Conservation (phyloP, 2,329 filamentous ascomycete genomes). For the Arthrinium phaeospermum region DNA sequence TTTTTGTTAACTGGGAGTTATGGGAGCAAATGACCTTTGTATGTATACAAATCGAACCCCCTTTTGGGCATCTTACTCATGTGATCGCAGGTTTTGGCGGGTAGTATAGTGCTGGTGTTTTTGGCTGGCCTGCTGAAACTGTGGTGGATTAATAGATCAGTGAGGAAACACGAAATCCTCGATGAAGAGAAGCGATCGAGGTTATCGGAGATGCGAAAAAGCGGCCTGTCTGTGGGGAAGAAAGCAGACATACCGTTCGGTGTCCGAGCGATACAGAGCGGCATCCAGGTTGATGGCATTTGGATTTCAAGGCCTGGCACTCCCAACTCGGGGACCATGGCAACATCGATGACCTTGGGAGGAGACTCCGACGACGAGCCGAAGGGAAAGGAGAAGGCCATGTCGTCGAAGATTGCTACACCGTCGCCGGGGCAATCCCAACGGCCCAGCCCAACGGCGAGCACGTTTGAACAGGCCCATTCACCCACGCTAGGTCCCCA, state of each 20-base stretch:
- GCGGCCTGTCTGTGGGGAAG: conserved; percentile 51
- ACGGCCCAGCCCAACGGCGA: conserved; percentile 33
- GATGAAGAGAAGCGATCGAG: conserved; percentile 69
- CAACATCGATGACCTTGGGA: conserved; percentile 32
- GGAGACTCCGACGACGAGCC: conserved; percentile 31
- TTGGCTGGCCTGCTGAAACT: conserved; percentile 71
- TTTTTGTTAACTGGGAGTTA: conserved; percentile 75
- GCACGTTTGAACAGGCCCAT: conserved; percentile 30
- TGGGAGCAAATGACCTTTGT: conserved; percentile 95
- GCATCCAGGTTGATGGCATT: conserved; percentile 84
- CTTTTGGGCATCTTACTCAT: conserved; percentile 27
- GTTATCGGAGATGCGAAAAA: conserved; percentile 59
- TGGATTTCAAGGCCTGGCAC: conserved; percentile 68
- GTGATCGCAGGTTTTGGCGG: conserved; percentile 69
- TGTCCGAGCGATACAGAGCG: conserved; percentile 81
- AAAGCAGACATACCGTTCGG: conserved; percentile 80
- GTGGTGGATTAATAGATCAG: conserved; percentile 61
- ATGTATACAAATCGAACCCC: conserved; percentile 44
- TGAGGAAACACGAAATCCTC: conserved; percentile 64
- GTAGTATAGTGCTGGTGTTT: conserved; percentile 74
- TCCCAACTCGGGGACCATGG: conserved; percentile 36
- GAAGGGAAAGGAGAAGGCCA: conserved; percentile 36
- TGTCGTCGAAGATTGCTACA: conserved; percentile 24
- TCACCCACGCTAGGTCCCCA: conserved; percentile 22
- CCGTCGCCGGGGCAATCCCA: conserved; percentile 26